Conservation (phyloP, 169 alveolate species). For the Condylostoma magnum region DNA sequence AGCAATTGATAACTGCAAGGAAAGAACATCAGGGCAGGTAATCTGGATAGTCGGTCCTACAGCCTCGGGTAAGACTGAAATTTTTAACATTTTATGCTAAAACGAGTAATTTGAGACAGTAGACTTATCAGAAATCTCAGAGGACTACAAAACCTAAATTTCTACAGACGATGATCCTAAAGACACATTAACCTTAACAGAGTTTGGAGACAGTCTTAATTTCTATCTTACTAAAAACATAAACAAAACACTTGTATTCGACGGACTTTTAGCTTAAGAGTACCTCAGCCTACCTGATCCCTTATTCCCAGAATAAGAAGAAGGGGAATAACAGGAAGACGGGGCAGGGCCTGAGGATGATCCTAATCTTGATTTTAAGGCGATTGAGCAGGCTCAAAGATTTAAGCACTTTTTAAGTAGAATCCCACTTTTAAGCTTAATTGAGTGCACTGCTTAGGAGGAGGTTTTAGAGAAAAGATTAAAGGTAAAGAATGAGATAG, state of each 20-base stretch:
- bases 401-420: background rate
- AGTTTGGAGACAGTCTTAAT: background rate
- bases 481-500: background rate
- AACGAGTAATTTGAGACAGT: background rate
- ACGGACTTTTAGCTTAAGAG: constrained; percentile 17
- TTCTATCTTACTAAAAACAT: background rate
- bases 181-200: constrained; percentile 6
- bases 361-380: background rate
- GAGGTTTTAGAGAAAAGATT: background rate
- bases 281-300: constrained; percentile 8
- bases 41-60: no score
- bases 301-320: constrained; percentile 4
- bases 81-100: no score
- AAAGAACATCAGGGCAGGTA: no score
- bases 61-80: background rate
- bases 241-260: background rate
- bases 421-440: background rate
- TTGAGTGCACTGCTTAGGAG: background rate
- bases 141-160: constrained; percentile 4
- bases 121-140: background rate
- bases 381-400: background rate
- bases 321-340: constrained; percentile 5
- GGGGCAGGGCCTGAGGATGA: constrained; percentile 7
- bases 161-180: constrained; percentile 28
- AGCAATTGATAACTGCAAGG: no score